Percentiles rank a stretch among this genome's conserved stretches.
Conservation (phyloP, 2,329 filamentous ascomycete genomes). For the Rutstroemia sp. region DNA sequence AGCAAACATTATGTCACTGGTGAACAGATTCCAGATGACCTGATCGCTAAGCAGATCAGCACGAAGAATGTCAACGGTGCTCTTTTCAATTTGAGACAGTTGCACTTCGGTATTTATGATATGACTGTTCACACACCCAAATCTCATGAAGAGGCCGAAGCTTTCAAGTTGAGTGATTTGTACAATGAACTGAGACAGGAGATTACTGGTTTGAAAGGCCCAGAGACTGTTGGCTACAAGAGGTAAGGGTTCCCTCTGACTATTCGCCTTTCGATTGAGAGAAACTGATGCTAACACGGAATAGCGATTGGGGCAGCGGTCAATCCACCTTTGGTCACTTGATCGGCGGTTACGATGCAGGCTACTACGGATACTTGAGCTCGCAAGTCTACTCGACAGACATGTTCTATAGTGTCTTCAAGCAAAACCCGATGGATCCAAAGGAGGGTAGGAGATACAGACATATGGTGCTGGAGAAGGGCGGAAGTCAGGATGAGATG, state of each 20-base stretch:
- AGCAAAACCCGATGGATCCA: constrained; percentile 69
- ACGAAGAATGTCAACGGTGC: constrained; percentile 79
- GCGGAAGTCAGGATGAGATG: constrained; percentile 77
- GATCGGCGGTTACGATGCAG: constrained; percentile 78
- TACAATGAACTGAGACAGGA: constrained; percentile 69
- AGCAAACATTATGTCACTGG: constrained; percentile 67
- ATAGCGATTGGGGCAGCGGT: constrained; percentile 59
- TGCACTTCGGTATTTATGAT: constrained; percentile 77
- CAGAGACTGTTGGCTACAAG: constrained; percentile 53
- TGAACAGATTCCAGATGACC: constrained; percentile 64
- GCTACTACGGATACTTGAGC: constrained; percentile 70
- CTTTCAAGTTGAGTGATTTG: constrained; percentile 54
- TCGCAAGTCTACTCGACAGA: constrained; percentile 77
- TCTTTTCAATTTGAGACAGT: constrained; percentile 68
- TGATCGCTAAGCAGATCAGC: constrained; percentile 65
- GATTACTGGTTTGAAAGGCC: constrained; percentile 67
- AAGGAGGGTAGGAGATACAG: constrained; percentile 69
- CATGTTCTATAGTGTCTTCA: constrained; percentile 80
- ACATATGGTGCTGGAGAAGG: constrained; percentile 69
- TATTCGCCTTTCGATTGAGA: too few species aligned
- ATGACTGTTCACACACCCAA: constrained; percentile 71
- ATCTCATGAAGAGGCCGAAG: constrained; percentile 60
- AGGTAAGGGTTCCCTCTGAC: not conserved
- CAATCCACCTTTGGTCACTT: constrained; percentile 77
- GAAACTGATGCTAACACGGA: not conserved